Base-by-base conservation (phyloP, 148 eudicot species). In the Fagopyrum homotropicum region DNA sequence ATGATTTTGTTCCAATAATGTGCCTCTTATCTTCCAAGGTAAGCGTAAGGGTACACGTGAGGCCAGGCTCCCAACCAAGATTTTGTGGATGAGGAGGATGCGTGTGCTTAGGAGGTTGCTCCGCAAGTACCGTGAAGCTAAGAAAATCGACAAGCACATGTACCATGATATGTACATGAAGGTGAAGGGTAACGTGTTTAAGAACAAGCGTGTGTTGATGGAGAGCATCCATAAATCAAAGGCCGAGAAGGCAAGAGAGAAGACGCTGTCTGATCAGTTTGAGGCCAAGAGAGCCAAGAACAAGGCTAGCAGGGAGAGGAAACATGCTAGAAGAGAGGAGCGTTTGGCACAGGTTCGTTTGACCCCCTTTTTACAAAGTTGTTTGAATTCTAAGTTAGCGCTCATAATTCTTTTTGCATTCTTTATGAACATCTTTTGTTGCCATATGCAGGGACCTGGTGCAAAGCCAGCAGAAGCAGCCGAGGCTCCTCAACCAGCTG, bases 291-390 rank as follows among this genome's bases (percentile, higher is more conserved):
- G 90, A 72, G 86, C 90, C 4, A 89, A 89, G 86, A 89, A 85
- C 81, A 89, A 89, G 85, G 89, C 89, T 45, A 89, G 90, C 80
- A 76, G 90, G 80, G 93, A 89, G 48, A 87, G 90, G 59, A 89
- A 89, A 76, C 15, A 71, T 51, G 93, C 93, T 0, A 80, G 90
- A 76, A 89, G 88, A 75, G 89, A 89, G 73, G 93, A 87, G 59
- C 85, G 90, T 9, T 49, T 87, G 29, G 90, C 87, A 11, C 85
- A 79, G 87, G 88, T 88, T 76, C 69, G 78, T 47, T 35, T 35
- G 40, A 35, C 40, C 40, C 40, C 26, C 26, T 22, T 22, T 35
- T 35, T 35, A 35, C 3, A 22, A 22, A 22, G 26, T 35, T 35
- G 40, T 35, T 35, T 35, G 26, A 22, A 22, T 22, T 22, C 26